Base-by-base conservation (phyloP, 768 basidiomycete species). In the Gloeophyllum trabeum region DNA sequence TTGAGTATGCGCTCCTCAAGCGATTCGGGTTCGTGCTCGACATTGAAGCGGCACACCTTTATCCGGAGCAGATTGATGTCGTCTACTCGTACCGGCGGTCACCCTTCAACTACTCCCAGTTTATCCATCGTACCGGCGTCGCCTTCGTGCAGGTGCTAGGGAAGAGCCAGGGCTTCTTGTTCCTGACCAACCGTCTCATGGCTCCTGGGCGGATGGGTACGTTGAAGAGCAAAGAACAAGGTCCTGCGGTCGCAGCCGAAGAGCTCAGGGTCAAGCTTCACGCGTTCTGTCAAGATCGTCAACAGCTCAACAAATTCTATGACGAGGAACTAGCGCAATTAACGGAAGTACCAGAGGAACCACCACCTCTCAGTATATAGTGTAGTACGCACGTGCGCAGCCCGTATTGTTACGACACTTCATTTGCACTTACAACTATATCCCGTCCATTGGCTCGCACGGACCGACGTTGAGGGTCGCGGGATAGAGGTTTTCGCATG, bases 131-230 rank as follows among this genome's bases (percentile, higher is more conserved):
- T 39, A 76, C 83, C 4, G 96, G 96, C 1, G 76, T 85, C 19
- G 91, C 88, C 6, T 90, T 97, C 54, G 79, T 91, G 6, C 91
- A 96, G 56, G 81, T 94, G 44, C 54, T 92, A 4, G 87, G 83
- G 2, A 87, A 80, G 1, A 58, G 69, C 3, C 69, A 81, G 42
- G 91, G 92, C 0, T 93, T 91, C 60, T 60, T 90, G 45, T 94
- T 93, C 68, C 66, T 91, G 50, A 92, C 86, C 42, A 97, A 97
- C 57, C 69, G 91, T 19, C 64, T 93, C 44, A 83, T 88, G 69
- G 79, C 73, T 3, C 71, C 79, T 10, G 79, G 81, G 38, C 65
- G 81, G 44, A 69, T 79, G 64, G 77, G 76, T 1, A 58, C 67
- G 19, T 42, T 36, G 42, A 45, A 46, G 42, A 46, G 39, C 39